Evolutionary conservation across 2,329 filamentous ascomycete genomes (phyloP), one percentile per base, ranked within the genome.

Genomic region (Penicillium capsulatum): DNA sequence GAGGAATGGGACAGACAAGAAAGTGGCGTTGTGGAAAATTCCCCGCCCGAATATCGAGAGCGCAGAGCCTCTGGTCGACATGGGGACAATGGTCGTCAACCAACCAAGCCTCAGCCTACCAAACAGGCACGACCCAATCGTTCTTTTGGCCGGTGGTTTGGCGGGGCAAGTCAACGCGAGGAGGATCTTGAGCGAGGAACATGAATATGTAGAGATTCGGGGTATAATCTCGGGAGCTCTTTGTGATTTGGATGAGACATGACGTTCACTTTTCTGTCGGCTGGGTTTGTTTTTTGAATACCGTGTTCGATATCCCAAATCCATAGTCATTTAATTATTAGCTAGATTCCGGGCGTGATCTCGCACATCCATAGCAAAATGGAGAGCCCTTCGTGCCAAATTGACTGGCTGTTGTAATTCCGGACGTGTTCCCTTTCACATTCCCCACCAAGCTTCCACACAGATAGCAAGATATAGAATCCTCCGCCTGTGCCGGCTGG

Each of bases 361-460:
- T 65, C 38, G 58, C 53, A 43, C 70, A 72, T 24, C 66, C 69
- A 49, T 71, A 72, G 49, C 70, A 72, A 34, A 66, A 59, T 31
- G 45, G 40, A 44, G 48, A 41, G 17, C 36, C 40, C 39, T 83
- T 60, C 76, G 77, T 69, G 70, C 60, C 65, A 66, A 70, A 26
- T 74, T 54, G 45, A 17, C 40, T 42, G 26, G 36, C 40, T 14
- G 43, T 45, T n/a, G 48, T 53, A 31, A 46, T 76, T 70, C 79
- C 81, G 30, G 78, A 17, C 7, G 32, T 74, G 45, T 78, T 76
- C 54, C 85, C 81, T 3, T 80, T 80, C 3, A 71, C 69, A 47
- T 75, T 75, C 40, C 81, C 76, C 9, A 89, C 70, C 22, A 79
- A 77, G 65, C 84, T 78, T 34, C 78, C 77, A 62, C 88, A 94